These are phyloP conservation scores for Microdochium nivale DNA, from an alignment of 2,329 filamentous ascomycete genomes.

Conservation along the genomic window DNA sequence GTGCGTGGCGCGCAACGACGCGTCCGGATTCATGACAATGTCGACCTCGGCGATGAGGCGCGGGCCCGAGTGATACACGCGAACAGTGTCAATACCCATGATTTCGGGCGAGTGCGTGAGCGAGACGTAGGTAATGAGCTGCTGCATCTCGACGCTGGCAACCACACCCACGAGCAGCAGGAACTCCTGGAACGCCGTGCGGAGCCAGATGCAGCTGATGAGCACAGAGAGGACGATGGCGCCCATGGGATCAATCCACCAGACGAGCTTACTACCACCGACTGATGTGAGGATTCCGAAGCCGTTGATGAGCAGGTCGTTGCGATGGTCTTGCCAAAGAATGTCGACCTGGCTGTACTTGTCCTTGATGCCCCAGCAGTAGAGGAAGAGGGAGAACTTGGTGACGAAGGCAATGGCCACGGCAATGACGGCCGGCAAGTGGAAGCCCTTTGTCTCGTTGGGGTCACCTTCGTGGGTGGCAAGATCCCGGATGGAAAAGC, in stretches of 20 bases:
- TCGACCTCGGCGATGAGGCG: conserved; percentile 92
- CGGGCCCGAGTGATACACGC: conserved; percentile 84
- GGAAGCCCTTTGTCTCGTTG: conserved; percentile 54
- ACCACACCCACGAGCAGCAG: conserved; percentile 83
- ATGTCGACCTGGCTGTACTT: conserved; percentile 89
- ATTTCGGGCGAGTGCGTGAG: conserved; percentile 83
- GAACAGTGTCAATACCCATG: conserved; percentile 84
- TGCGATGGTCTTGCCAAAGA: conserved; percentile 93
- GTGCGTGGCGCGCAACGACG: conserved; percentile 70
- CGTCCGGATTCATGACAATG: conserved; percentile 78
- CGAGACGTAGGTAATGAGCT: conserved; percentile 93
- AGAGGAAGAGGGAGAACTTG: conserved; percentile 76
- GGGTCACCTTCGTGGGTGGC: conserved; percentile 34
- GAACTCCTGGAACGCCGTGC: conserved; percentile 83
- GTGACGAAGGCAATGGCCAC: conserved; percentile 77
- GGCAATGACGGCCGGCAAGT: conserved; percentile 76
- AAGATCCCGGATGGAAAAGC: conserved; percentile 72
- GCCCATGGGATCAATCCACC: conserved; percentile 94
- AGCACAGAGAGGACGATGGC: conserved; percentile 75
- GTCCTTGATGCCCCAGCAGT: conserved; percentile 86
- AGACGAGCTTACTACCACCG: conserved; percentile 78
- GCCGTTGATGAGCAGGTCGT: conserved; percentile 94
- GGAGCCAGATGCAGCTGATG: conserved; percentile 73
- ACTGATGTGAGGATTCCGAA: conserved; percentile 86
- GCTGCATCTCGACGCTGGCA: conserved; percentile 76